Base-by-base conservation (phyloP, 2,329 filamentous ascomycete species). In the Exophiala alcalophila region DNA sequence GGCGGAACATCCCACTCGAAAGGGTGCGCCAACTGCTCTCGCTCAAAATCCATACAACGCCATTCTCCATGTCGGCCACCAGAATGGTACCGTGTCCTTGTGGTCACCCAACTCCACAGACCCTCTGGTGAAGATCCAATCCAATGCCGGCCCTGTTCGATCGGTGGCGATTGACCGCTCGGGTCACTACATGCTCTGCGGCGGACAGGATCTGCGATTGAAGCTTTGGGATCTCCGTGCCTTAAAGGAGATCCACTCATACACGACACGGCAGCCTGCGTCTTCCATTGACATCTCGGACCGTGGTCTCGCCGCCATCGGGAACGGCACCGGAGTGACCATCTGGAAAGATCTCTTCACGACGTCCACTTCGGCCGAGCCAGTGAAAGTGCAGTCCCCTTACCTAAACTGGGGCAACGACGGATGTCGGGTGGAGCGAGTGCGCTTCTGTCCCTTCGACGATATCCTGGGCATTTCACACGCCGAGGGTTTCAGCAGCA, bases 151-250 rank as follows among this genome's bases (percentile, higher is more conserved):
- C 4, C 92, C 92, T 0, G 89, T 98, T 3, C 81, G 90, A 41
- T 83, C 86, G 8, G 64, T 96, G 34, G 86, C 87, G 2, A 75
- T 97, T 28, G 91, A 98, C 61, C 78, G 90, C 47, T 86, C 91
- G 62, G 92, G 92, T 15, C 80, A 85, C 44, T 98, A 96, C 69
- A 96, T 97, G 91, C 88, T 95, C 8, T 88, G 89, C 3, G 83
- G 87, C 0, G 91, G 90, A 1, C 88, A 94, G 61, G 91, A 96
- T 62, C 74, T 81, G 54, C 87, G 85, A 61, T 94, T 95, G 85
- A 81, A 85, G n/a, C 82, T 95, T 9, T 96, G 91, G 89, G 91
- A 97, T 62, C 83, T 97, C 50, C 81, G 91, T 29, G 94, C 88
- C 77, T 92, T 94, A 71, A 88, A 85, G 57, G 88, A 95, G 60